Percentiles rank a stretch among this genome's conserved stretches.
Evolutionary conservation across 495 filamentous ascomycete species (phyloP).

Genomic region (Neurospora tetraspora): DNA sequence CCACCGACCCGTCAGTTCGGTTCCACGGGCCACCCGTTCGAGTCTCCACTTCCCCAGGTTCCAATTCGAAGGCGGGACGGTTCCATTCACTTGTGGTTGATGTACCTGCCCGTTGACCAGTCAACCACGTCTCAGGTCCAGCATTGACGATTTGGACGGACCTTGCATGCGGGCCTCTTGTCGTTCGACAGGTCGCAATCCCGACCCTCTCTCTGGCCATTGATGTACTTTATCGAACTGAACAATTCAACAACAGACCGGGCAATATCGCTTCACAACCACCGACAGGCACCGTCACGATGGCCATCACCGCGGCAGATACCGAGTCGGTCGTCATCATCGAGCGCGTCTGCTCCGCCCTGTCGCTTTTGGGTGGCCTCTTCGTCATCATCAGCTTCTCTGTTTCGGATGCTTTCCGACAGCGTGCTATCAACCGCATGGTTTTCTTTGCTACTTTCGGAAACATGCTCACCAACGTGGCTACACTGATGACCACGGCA

Average conservation of each 20-base stretch:
- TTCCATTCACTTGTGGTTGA: background rate
- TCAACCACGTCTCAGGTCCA: background rate
- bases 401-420: slow-evolving; percentile 45
- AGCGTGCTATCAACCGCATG: slow-evolving; percentile 74
- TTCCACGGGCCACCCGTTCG: background rate
- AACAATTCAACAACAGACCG: background rate
- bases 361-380: slow-evolving; percentile 62
- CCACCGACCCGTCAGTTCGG: background rate
- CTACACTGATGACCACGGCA: slow-evolving; percentile 58
- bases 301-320: background rate
- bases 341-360: slow-evolving; percentile 55
- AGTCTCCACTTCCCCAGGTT: background rate
- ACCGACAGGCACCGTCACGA: background rate
- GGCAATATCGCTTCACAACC: background rate
- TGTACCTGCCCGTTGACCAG: background rate
- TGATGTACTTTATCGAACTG: background rate
- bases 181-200: too few species aligned
- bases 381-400: slow-evolving; percentile 69
- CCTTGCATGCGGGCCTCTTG: background rate
- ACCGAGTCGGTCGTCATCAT: slow-evolving; percentile 44
- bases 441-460: slow-evolving; percentile 80
- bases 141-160: background rate
- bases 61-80: background rate
- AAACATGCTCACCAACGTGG: slow-evolving; percentile 72
- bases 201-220: too few species aligned